Base-by-base conservation (phyloP, 2,329 filamentous ascomycete species). In the Emmonsiellopsis sp. region DNA sequence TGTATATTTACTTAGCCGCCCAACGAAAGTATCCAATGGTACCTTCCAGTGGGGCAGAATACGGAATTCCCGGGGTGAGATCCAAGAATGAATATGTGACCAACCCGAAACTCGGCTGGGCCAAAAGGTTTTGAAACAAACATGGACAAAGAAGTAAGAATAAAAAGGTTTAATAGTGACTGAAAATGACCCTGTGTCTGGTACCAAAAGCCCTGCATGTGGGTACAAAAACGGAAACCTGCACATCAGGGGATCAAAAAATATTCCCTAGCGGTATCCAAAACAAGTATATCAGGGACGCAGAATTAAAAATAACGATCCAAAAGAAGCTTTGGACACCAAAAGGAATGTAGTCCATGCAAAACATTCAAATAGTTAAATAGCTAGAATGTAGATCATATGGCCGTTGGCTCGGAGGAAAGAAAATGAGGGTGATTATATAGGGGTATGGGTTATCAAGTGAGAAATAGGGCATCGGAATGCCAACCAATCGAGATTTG, bases 391-490 rank as follows among this genome's bases (percentile, higher is more conserved):
- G 45, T 45, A 48, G 26, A 42, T 20, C 26, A 30, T 32, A 48
- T 38, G 45, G 51, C 44, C 51, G 31, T 53, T 46, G 44, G 51
- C 51, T 44, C 30, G 10, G 26, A 41, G 9, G 7, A 38, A 37
- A 49, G 34, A 40, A 52, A 38, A 41, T 46, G 32, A 37, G 6
- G 49, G 26, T 44, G 20, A 20, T 54, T 47, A 56, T 51, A 52
- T 53, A 32, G 55, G 57, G 55, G 57, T 60, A 57, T 59, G 51
- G 53, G 52, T 50, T 57, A 59, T 58, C 40, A 51, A 51, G 43
- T 50, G 44, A 54, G 46, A 52, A 54, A 42, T 16, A 44, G 46
- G 30, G 31, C 7, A 32, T 32, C 47, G 34, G n/a, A 45, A 40
- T 26, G 49, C 30, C 40, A 30, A 38, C 32, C 15, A 30, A 40